Conservation (phyloP, 2,329 filamentous ascomycete genomes). For the Paramyrothecium sp. region DNA sequence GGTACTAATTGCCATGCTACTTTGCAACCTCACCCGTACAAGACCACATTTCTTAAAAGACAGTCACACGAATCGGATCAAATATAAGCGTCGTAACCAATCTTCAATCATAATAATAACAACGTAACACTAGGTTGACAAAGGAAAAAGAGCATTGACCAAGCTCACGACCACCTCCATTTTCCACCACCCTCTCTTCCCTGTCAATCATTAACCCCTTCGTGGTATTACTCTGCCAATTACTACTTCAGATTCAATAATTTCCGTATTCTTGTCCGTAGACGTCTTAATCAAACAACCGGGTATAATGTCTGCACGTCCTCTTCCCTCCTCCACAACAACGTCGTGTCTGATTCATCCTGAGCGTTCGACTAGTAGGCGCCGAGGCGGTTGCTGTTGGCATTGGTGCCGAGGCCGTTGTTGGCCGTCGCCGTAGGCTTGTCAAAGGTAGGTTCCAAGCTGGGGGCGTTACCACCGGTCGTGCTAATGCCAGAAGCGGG, state of each 20-base stretch:
- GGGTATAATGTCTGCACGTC: neutral
- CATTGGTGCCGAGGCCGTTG: neutral
- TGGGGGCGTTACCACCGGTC: neutral
- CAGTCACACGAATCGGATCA: no score
- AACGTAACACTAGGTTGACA: no score
- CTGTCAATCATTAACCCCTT: no score
- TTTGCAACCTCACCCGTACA: no score
- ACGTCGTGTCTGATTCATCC: neutral
- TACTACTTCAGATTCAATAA: neutral
- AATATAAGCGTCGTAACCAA: neutral
- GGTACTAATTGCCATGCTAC: no score
- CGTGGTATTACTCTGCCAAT: no score
- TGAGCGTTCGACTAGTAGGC: neutral
- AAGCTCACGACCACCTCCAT: no score
- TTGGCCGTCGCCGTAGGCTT: neutral
- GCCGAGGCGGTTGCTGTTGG: neutral
- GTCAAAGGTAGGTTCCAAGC: neutral
- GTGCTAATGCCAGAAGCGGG: neutral
- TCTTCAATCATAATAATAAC: neutral
- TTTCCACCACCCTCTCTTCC: no score
- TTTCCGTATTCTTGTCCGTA: neutral
- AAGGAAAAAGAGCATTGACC: no score
- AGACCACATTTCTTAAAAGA: no score
- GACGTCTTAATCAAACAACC: neutral
- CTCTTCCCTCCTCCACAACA: neutral